Evolutionary conservation across 805 yeast species (phyloP), one percentile per base, ranked within the genome.

Genomic region (Kazachstania viticola): DNA sequence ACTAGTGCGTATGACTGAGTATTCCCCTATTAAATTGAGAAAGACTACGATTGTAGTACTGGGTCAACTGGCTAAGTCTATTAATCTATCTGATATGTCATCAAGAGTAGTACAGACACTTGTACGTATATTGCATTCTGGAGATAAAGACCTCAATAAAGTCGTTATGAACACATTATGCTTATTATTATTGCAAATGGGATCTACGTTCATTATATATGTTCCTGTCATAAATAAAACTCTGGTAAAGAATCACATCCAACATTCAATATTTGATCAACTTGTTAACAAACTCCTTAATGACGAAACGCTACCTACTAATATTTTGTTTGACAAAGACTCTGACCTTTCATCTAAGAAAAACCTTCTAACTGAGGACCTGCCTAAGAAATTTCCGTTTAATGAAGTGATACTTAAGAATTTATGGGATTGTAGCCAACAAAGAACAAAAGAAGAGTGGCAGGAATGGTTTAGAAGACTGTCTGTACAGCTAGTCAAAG

Each of bases 381-480:
- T 79, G 1, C 65, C 78, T 3, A 75, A 79, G 45, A 82, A 82
- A 45, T 61, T 88, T 9, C 87, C 94, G 0, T 71, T 74, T 4
- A 74, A 74, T 40, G 78, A 73, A 41, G 65, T 64, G 32, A 64
- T 63, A 7, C 62, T 91, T 45, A 78, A 82, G 46, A 71, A 73
- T 27, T 83, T 87, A 1, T 91, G 98, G 97, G 95, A 85, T 44
- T 79, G 94, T 17, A 72, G 81, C 16, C 88, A 83, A 42, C 73
- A 88, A 41, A 71, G 93, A 32, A 83, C 96, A 0, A 76, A 77
- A 44, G 97, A 87, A 45, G 98, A 91, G 44, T 91, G 98, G 98
- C 88, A 81, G 45, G 97, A 91, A 49, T 91, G 99, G 99, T 75
- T 85, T 41, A 71, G 94, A 37, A 66, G 91, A 36, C 63, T 91